Base-by-base conservation (phyloP, 495 filamentous ascomycete species). In the Penicillium coffeae region DNA sequence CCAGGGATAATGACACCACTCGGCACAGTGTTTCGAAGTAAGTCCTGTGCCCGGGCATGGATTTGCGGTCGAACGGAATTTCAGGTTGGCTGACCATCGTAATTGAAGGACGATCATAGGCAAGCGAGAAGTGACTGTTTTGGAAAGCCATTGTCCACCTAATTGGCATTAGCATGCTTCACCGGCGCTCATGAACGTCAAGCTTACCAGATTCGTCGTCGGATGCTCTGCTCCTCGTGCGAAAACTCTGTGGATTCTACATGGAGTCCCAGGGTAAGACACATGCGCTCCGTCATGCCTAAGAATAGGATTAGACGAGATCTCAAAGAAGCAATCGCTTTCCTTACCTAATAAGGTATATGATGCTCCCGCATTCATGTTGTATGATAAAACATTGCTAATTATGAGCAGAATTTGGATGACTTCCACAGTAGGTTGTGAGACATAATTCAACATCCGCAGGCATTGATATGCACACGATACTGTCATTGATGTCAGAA, bases 381-480 rank as follows among this genome's bases (percentile, higher is more conserved):
- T 82, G 58, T 83, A 83, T 22, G 77, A 79, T 14, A 83, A 65
- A 22, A 82, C 79, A 63, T 79, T 80, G 55, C 78, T 76, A 18
- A 83, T 77, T 21, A 83, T 76, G 25, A 82, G 64, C 21, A 84
- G 64, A 12, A 76, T 72, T 51, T 84, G 78, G 37, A 84, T 80
- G 33, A 71, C 72, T 48, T 82, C 77, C 21, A 83, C 55, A 4
- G 73, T 74, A 36, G 79, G 72, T 50, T 77, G 73, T 6, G 79
- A 75, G 5, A 84, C 73, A 65, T 81, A 83, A 59, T 84, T 84
- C 48, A 77, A 70, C 66, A 81, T 74, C 3, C 80, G 77, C 40
- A 84, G 67, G 54, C 80, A 82, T 55, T 84, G 80, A 50, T 82
- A 83, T 32, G 77, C 73, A 65, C 80, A 84, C 40, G 80, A 84